Evolutionary conservation across 2,329 filamentous ascomycete genomes (phyloP).

Genomic region (Monilinia aucupariae): DNA sequence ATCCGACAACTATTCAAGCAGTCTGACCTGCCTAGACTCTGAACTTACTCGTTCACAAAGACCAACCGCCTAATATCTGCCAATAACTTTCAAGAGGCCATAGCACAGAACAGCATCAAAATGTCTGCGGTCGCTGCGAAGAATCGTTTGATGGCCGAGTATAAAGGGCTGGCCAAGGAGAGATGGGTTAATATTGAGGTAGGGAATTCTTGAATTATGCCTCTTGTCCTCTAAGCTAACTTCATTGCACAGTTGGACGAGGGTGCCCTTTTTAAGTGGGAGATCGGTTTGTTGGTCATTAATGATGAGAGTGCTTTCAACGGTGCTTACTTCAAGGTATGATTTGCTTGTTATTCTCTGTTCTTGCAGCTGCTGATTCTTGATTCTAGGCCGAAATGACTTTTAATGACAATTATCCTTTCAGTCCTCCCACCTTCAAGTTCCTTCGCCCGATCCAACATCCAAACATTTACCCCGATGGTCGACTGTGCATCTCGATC

Average conservation of each 20-base stretch:
- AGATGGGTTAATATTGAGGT: constrained; percentile 92
- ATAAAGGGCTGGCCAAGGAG: constrained; percentile 75
- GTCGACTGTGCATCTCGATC: constrained; percentile 92
- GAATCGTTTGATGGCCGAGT: constrained; percentile 84
- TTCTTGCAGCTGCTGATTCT: constrained; percentile 5
- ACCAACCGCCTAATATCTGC: neutral
- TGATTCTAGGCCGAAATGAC: constrained; percentile 67
- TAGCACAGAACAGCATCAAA: neutral
- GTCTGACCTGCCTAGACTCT: neutral
- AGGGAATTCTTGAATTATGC: constrained; percentile 30
- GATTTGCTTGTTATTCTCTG: constrained; percentile 16
- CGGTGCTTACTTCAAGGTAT: constrained; percentile 79
- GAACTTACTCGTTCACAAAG: neutral
- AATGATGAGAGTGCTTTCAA: constrained; percentile 90
- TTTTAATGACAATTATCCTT: constrained; percentile 86
- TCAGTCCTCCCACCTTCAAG: constrained; percentile 79
- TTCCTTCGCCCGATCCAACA: constrained; percentile 79
- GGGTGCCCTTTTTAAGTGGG: constrained; percentile 80
- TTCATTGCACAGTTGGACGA: constrained; percentile 50
- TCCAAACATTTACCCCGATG: constrained; percentile 89
- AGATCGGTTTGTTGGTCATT: constrained; percentile 81
- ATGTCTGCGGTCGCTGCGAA: constrained; percentile 49
- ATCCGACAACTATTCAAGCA: neutral
- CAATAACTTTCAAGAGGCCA: neutral
- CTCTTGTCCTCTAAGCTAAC: constrained; percentile 17